These are phyloP conservation scores for Trichoderma atrobrunneum DNA, from an alignment of 2,329 filamentous ascomycete species.

Conservation along the genomic window DNA sequence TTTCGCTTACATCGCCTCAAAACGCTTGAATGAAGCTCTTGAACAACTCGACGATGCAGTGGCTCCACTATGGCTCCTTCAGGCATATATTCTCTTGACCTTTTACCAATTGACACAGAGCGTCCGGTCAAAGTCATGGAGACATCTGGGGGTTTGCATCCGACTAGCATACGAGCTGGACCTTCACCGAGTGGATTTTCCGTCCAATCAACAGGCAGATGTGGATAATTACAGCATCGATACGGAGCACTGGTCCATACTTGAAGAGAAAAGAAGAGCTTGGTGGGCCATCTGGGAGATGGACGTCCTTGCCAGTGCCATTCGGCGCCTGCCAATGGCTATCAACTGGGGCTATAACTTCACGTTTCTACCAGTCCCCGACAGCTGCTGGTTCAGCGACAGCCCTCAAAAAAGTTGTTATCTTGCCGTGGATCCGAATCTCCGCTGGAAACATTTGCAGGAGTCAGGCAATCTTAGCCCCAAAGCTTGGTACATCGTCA, in stretches of 20 bases:
- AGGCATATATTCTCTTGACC: background rate
- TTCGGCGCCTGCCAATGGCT: background rate
- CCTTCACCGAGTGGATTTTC: background rate
- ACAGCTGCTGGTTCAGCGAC: too few relatives aligned
- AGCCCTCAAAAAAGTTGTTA: too few relatives aligned
- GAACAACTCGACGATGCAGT: background rate
- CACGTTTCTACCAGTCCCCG: too few relatives aligned
- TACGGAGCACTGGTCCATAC: background rate
- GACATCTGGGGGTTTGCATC: background rate
- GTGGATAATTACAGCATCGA: background rate
- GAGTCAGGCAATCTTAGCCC: background rate
- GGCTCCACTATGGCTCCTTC: background rate
- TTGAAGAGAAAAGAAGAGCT: background rate
- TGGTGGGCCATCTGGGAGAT: background rate
- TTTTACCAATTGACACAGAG: background rate
- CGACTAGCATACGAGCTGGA: background rate
- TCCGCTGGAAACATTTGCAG: background rate
- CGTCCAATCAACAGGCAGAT: background rate
- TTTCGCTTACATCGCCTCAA: background rate
- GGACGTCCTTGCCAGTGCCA: background rate
- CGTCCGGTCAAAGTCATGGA: background rate
- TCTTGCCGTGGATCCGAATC: background rate
- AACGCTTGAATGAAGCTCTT: background rate
- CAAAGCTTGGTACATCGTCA: background rate
- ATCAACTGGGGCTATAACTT: too few relatives aligned